These are phyloP conservation scores for Gloeophyllum trabeum DNA, from an alignment of 768 basidiomycete genomes.

Conservation along the genomic window DNA sequence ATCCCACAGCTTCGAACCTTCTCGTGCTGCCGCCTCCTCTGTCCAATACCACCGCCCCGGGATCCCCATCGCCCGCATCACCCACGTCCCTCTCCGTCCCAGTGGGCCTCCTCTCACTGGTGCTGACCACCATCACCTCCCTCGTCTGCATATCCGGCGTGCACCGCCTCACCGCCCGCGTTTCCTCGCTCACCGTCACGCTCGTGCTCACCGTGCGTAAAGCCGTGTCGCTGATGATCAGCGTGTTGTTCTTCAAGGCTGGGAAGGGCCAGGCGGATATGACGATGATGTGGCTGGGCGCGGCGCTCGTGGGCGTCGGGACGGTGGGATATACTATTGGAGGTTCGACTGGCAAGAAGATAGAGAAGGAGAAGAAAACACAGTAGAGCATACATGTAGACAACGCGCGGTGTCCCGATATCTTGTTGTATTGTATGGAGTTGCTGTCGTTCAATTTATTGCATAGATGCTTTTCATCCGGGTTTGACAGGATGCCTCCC, in stretches of 20 bases:
- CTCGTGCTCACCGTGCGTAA: constrained; percentile 76
- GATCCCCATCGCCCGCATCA: constrained; percentile 17
- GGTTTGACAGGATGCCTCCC: no score
- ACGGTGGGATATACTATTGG: constrained; percentile 56
- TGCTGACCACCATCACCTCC: constrained; percentile 75
- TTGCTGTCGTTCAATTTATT: no score
- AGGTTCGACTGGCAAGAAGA: constrained; percentile 15
- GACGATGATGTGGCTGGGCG: constrained; percentile 57
- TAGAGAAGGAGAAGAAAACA: constrained; percentile 13
- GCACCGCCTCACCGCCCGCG: constrained; percentile 70
- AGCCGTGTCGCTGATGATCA: constrained; percentile 65
- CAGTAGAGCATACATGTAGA: no score
- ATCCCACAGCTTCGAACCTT: constrained; percentile 5
- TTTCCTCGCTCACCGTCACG: constrained; percentile 66
- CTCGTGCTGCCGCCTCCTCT: constrained; percentile 4
- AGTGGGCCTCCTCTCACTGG: constrained; percentile 47
- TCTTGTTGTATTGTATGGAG: no score
- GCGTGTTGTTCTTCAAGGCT: constrained; percentile 40
- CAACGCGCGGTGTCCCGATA: no score
- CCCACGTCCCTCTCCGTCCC: constrained; percentile 9
- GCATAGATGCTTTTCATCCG: no score
- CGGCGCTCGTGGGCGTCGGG: constrained; percentile 55
- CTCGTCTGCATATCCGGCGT: constrained; percentile 82
- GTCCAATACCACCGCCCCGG: no score
- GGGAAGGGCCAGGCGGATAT: constrained; percentile 21